Evolutionary conservation across 2,329 filamentous ascomycete species (phyloP), one percentile per base, ranked within the genome.

Genomic region (Pezicula rhizophila): DNA sequence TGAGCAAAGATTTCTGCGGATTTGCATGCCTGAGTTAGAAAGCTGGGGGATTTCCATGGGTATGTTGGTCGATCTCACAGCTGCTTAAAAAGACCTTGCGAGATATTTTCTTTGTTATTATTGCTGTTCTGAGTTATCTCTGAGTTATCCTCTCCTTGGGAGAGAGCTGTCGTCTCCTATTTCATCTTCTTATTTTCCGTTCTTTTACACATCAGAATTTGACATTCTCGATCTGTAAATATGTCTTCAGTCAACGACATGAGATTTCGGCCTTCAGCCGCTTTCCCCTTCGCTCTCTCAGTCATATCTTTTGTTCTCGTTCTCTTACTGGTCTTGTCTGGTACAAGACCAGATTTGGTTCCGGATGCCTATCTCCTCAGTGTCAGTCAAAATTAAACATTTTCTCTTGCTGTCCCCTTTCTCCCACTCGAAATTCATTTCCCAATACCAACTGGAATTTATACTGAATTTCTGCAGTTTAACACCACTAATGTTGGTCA

Each of bases 261-360:
- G 40, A 47, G 35, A 11, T 39, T 47, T 41, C 48, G 48, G n/a
- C 44, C 48, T 15, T 50, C 48, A 5, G 45, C 48, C 25, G 8
- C 47, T 25, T 47, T 50, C n/a, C 48, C 48, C n/a, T 44, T 50
- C 14, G 26, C 47, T 8, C 8, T 38, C 3, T 50, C 48, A 25
- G 17, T 28, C 37, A 8, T 50, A 11, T 41, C 48, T 2, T 50
- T 50, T 35, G 33, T 44, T 33, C 45, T 50, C n/a, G 37, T 45
- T 17, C 34, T 50, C 14, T 23, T 45, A 15, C 44, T 50, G 20
- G 48, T 47, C n/a, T 25, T 50, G 33, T 50, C 48, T 20, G 48
- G 48, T 6, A 50, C 48, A 33, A 47, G 28, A 25, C 48, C 48
- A 44, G 34, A 41, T 47, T 37, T 42, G 15, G 35, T 44, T 40